Evolutionary conservation across 2,329 filamentous ascomycete genomes (phyloP).

Genomic region (Ascochyta viciae-villosae): DNA sequence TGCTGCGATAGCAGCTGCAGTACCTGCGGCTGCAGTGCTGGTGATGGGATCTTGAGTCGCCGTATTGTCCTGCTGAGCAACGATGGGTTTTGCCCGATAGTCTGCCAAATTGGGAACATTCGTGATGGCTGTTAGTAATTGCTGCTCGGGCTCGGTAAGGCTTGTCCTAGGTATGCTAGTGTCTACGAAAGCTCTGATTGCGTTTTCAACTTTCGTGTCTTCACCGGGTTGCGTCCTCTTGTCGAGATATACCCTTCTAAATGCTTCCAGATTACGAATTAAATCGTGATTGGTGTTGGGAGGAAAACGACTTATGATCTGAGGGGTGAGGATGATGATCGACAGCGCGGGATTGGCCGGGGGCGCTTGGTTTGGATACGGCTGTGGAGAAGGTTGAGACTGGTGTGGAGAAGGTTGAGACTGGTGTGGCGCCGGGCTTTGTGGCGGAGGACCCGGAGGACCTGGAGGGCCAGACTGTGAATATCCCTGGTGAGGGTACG

Average conservation of each 20-base stretch:
- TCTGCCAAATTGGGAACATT: conserved; percentile 29
- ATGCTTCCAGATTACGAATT: conserved; percentile 45
- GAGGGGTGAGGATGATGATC: conserved; percentile 18
- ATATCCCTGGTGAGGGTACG: conserved; percentile 35
- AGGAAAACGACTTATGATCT: conserved; percentile 42
- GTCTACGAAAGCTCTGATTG: conserved; percentile 41
- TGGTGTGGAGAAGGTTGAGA: conserved; percentile 18
- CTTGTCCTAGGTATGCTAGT: conserved; percentile 30
- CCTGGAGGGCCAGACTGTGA: conserved; percentile 25
- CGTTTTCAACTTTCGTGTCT: conserved; percentile 42
- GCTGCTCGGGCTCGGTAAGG: conserved; percentile 34
- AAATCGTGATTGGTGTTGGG: conserved; percentile 35
- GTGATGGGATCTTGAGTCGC: conserved; percentile 12
- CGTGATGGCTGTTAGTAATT: conserved; percentile 35
- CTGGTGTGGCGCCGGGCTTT: conserved; percentile 10
- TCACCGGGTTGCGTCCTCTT: conserved; percentile 32
- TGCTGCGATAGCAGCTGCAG: conserved; percentile 45
- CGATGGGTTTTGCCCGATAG: conserved; percentile 22
- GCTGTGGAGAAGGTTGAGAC: conserved; percentile 15
- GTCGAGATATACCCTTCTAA: conserved; percentile 40
- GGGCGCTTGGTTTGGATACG: conserved; percentile 4
- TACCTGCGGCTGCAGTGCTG: conserved; percentile 32
- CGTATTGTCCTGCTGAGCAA: conserved; percentile 19
- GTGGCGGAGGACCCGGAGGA: conserved; percentile 14
- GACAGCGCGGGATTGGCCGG: conserved; percentile 8